Base-by-base conservation (phyloP, 139 green algal genomes). In the Gonium pectorale region DNA sequence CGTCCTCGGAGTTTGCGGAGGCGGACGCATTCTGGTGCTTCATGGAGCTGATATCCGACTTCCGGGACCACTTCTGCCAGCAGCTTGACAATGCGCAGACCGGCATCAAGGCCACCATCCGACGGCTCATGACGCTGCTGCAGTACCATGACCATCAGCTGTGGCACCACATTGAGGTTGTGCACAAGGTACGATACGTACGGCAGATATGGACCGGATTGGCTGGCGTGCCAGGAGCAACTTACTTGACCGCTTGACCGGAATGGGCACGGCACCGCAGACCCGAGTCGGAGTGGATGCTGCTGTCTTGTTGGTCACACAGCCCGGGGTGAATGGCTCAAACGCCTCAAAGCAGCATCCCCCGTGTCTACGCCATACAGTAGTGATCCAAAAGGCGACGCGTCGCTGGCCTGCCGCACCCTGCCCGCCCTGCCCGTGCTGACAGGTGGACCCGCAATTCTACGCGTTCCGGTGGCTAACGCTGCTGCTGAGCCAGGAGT, bases 391-490 rank as follows among this genome's bases (percentile, higher is more conserved):
- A n/a, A 64, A 64, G n/a, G n/a, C n/a, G n/a, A n/a, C n/a, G n/a
- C n/a, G n/a, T n/a, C n/a, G n/a, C n/a, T n/a, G 15, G 29, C 59
- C 29, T 40, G 15, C 59, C 5, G 15, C 7, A 11, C 59, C 59
- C 27, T 38, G 29, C 7, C 7, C 59, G 15, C 9, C 62, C 35
- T 7, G 13, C 9, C 63, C 63, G 24, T 40, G 5, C 62, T 5
- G 6, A 5, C 86, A 91, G 93, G 90, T 99, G 29, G 91, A 96
- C 80, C 92, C 96, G 1, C 95, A 98, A 83, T 98, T 97, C 70
- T 99, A 98, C 81, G 93, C 97, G 11, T 99, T 99, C 86, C 92
- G 97, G 40, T 99, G 97, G 97, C 95, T 98, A 69, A 98, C 96
- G 33, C 93, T 98, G 33, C 85, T 98, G 44, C 86, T 98, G 64